Evolutionary conservation across 2,329 filamentous ascomycete species (phyloP).

Genomic region (Aspergillus sp.): DNA sequence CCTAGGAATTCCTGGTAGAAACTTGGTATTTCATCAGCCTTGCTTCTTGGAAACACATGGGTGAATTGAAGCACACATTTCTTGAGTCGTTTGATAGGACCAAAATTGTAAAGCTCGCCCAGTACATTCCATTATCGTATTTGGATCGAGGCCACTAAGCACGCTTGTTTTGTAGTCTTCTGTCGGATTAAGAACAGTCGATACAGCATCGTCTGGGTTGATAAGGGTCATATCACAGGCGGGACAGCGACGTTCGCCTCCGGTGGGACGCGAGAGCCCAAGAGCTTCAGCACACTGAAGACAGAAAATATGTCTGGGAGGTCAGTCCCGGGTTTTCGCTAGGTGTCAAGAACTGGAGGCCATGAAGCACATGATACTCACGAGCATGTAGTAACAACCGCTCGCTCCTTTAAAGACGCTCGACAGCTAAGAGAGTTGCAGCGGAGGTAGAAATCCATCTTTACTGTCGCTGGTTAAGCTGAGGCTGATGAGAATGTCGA

Average conservation of each 20-base stretch:
- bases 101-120: conserved; percentile 78
- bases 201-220: conserved; percentile 72
- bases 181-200: conserved; percentile 70
- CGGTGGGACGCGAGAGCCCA: conserved; percentile 59
- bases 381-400: conserved; percentile 89
- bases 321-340: background rate
- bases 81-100: conserved; percentile 80
- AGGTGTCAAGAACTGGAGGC: background rate
- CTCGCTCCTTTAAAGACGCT: conserved; percentile 64
- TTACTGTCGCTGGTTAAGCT: background rate
- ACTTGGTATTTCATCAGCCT: conserved; percentile 41
- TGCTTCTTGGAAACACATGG: background rate
- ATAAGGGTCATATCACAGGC: conserved; percentile 69
- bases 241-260: conserved; percentile 64
- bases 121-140: conserved; percentile 81
- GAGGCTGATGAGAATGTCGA: background rate
- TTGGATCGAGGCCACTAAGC: conserved; percentile 77
- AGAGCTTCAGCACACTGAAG: conserved; percentile 66
- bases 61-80: conserved; percentile 60
- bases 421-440: conserved; percentile 83
- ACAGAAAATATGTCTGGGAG: conserved; percentile 78
- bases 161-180: conserved; percentile 91
- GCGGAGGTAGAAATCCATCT: conserved; percentile 71
- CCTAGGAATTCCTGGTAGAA: conserved; percentile 75
- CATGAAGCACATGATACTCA: conserved; percentile 35